Evolutionary conservation across 768 basidiomycete species (phyloP).

Genomic region (Lactarius sanguifluus): DNA sequence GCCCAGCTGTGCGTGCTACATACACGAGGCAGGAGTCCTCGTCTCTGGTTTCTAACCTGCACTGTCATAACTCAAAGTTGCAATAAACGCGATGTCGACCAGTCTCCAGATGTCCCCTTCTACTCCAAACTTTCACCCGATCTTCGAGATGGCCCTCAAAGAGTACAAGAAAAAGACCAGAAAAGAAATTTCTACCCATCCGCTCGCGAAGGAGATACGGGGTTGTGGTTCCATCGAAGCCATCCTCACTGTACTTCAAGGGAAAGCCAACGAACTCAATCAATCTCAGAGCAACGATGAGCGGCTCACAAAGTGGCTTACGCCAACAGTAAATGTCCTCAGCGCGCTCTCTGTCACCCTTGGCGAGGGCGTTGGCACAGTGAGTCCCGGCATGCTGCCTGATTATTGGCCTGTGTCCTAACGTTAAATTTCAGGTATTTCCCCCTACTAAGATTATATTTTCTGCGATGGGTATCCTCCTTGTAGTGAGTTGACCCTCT

Average conservation of each 20-base stretch:
- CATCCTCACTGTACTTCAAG: neutral
- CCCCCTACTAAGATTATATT: neutral
- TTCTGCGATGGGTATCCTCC: neutral
- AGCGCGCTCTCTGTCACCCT: neutral
- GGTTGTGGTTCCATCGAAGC: neutral
- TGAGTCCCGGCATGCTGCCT: neutral
- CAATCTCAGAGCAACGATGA: neutral
- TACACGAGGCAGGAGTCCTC: neutral
- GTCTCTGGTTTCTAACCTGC: neutral
- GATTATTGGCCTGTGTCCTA: neutral
- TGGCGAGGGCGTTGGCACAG: neutral
- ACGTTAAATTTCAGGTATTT: neutral
- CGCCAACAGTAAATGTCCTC: neutral
- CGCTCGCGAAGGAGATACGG: neutral
- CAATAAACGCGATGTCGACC: neutral
- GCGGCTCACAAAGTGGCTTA: neutral
- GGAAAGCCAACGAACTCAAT: neutral
- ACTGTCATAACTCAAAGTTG: neutral
- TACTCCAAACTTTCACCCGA: neutral
- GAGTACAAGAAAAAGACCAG: slow-evolving; percentile 1
- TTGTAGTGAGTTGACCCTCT: neutral
- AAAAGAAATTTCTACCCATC: neutral
- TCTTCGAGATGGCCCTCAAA: neutral
- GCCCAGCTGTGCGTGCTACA: too few species aligned
- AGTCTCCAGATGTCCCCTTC: neutral